These are phyloP conservation scores for Inga laurina DNA, from an alignment of 306 rosid species.

Conservation along the genomic window DNA sequence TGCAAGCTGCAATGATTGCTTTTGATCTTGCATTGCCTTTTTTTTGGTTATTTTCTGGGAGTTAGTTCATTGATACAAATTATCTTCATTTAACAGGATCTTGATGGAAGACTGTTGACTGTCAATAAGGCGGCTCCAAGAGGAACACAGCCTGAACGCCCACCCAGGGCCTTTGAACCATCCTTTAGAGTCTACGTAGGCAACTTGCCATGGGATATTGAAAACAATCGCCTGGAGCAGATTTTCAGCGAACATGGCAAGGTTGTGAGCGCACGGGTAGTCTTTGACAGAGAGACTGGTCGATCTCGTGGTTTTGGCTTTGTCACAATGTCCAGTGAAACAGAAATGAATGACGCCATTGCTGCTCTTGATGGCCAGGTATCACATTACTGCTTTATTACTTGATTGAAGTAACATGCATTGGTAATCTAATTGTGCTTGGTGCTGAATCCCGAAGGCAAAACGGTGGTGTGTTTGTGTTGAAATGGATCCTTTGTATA, in stretches of 20 bases:
- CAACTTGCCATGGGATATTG: slow-evolving; percentile 92
- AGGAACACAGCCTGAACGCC: slow-evolving; percentile 70
- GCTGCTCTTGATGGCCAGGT: slow-evolving; percentile 99
- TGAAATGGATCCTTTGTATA: background rate
- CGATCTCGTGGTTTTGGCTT: slow-evolving; percentile 99
- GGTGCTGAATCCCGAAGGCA: slow-evolving; percentile 16
- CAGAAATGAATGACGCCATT: slow-evolving; percentile 87
- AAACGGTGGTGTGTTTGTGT: background rate
- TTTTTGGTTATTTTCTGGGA: background rate
- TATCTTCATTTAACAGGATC: slow-evolving; percentile 45
- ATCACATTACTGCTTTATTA: slow-evolving; percentile 25
- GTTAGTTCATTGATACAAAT: slow-evolving; percentile 12
- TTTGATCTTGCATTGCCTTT: background rate
- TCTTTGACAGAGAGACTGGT: slow-evolving; percentile 85
- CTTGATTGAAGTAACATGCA: slow-evolving; percentile 7
- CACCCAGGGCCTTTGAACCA: slow-evolving; percentile 58
- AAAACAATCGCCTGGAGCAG: slow-evolving; percentile 62
- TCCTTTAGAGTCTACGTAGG: slow-evolving; percentile 72
- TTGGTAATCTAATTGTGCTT: slow-evolving; percentile 6
- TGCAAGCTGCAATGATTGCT: background rate
- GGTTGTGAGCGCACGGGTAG: slow-evolving; percentile 72
- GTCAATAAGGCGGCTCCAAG: slow-evolving; percentile 93
- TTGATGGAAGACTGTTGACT: slow-evolving; percentile 73
- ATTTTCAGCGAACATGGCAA: slow-evolving; percentile 87
- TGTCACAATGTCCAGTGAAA: slow-evolving; percentile 75